Conservation (phyloP, 2,329 filamentous ascomycete genomes). For the Colletotrichum sp. region DNA sequence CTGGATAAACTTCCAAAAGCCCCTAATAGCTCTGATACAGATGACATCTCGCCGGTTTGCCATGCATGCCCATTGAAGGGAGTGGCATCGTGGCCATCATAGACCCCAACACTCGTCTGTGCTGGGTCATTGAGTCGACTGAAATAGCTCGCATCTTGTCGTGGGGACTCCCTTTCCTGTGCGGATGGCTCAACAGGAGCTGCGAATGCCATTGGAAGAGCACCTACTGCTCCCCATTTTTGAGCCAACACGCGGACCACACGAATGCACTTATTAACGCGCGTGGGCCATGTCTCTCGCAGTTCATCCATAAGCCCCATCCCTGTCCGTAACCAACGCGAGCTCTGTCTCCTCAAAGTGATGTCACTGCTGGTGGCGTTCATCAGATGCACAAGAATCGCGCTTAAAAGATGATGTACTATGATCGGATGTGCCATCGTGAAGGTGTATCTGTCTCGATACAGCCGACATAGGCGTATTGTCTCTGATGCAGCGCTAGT, state of each 20-base stretch:
- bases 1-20: background rate
- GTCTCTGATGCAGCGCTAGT: background rate
- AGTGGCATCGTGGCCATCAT: background rate
- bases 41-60: background rate
- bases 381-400: background rate
- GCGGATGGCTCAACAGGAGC: background rate
- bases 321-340: background rate
- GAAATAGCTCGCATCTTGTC: background rate
- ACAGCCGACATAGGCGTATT: background rate
- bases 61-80: background rate
- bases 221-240: background rate
- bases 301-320: background rate
- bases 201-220: background rate
- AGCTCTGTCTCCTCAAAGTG: background rate
- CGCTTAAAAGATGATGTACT: background rate
- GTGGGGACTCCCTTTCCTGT: background rate
- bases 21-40: background rate
- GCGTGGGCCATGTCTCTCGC: background rate
- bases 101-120: background rate
- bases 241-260: background rate
- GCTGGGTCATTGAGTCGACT: background rate
- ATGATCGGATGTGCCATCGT: background rate
- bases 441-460: background rate
- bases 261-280: background rate
- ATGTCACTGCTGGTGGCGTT: background rate